Percentiles rank a stretch among this genome's conserved stretches.
phyloP scores from a whole-genome alignment of 2,329 filamentous ascomycete species.

The Herpotrichia juniperi region DNA sequence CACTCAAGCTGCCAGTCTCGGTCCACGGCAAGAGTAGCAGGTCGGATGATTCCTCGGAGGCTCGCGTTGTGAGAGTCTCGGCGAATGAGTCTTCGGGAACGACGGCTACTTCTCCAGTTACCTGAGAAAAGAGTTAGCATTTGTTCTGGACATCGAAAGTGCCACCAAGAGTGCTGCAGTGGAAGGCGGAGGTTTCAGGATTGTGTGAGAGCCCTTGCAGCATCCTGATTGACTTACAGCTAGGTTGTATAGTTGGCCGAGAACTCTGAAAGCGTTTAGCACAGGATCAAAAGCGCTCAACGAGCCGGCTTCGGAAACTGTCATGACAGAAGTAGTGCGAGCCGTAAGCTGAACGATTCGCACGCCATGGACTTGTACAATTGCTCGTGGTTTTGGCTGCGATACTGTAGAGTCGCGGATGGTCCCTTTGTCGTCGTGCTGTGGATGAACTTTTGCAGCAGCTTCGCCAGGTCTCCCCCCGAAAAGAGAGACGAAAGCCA shows the following conservation, averaged over 20 bases:
- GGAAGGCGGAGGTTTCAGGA: too few species aligned
- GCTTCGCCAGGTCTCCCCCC: too few species aligned
- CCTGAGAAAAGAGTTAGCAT: too few species aligned
- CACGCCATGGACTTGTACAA: conserved; percentile 78
- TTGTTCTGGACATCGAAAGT: too few species aligned
- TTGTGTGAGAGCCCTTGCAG: too few species aligned
- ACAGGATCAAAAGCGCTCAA: conserved; percentile 72
- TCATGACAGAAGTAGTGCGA: conserved; percentile 94
- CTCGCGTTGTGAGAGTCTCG: conserved; percentile 74
- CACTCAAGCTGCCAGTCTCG: conserved; percentile 66
- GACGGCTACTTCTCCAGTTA: conserved; percentile 79
- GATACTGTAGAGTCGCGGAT: too few species aligned
- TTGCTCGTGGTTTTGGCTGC: conserved; percentile 31
- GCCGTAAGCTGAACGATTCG: conserved; percentile 87
- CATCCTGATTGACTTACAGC: too few species aligned
- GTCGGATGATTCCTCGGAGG: conserved; percentile 59
- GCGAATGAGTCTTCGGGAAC: conserved; percentile 80
- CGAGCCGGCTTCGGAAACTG: conserved; percentile 82
- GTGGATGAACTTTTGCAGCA: too few species aligned
- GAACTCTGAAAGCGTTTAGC: conserved; percentile 87
- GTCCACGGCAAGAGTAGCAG: conserved; percentile 89
- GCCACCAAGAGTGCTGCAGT: too few species aligned
- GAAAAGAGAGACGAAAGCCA: too few species aligned
- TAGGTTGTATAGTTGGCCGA: conserved; percentile 83
- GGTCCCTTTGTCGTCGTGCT: too few species aligned